Evolutionary conservation across 1,139 yeast genomes (phyloP).

Genomic region (Insectozyma bohioensis): DNA sequence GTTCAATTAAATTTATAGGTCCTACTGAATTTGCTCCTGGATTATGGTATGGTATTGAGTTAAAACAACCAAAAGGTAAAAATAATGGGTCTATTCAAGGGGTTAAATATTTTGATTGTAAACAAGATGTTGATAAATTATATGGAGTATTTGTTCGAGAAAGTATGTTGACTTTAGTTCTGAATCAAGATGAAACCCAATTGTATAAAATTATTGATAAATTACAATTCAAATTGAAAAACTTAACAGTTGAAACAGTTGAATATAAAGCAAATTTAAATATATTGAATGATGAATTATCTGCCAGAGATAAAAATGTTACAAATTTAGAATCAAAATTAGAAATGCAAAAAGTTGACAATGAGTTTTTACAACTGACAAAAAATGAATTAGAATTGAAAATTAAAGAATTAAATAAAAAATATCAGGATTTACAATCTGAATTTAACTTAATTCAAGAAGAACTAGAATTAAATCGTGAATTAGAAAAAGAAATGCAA

Average conservation of each 20-base stretch:
- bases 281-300: conserved; percentile 20
- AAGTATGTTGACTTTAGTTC: conserved; percentile 7
- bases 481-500: conserved; percentile 37
- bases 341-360: conserved; percentile 55
- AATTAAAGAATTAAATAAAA: conserved; percentile 28
- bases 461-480: conserved; percentile 44
- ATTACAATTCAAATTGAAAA: conserved; percentile 42
- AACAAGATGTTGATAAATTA: conserved; percentile 22
- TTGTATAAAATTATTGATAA: conserved; percentile 42
- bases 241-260: conserved; percentile 29
- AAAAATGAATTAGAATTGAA: conserved; percentile 34
- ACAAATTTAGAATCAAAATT: conserved; percentile 34
- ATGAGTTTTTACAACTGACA: conserved; percentile 48
- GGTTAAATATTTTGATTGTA: conserved; percentile 57
- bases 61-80: conserved; percentile 64
- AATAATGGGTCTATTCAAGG: conserved; percentile 80
- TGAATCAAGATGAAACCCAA: conserved; percentile 8
- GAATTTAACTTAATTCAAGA: conserved; percentile 47
- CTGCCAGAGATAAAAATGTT: conserved; percentile 6
- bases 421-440: conserved; percentile 36
- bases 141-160: conserved; percentile 65
- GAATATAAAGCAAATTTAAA: conserved; percentile 21
- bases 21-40: conserved; percentile 60
- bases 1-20: conserved; percentile 52
- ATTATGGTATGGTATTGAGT: conserved; percentile 77